Conservation (phyloP, 768 basidiomycete genomes). For the Suillus weaverae region DNA sequence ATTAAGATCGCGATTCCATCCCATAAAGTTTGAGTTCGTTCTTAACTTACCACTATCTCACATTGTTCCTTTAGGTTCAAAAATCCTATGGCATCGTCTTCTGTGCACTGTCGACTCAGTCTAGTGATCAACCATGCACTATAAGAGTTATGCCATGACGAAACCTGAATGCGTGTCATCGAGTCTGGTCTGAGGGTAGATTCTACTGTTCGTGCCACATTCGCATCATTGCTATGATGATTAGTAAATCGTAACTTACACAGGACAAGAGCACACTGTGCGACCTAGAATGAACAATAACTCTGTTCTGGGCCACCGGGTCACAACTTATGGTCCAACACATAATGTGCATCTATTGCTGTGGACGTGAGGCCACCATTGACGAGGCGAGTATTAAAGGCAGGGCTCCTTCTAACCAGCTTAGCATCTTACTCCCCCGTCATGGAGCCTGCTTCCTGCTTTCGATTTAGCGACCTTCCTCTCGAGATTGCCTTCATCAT, state of each 20-base stretch:
- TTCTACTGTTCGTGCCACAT: not conserved
- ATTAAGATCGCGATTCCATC: too few species aligned
- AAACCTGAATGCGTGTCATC: not conserved
- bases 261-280: not conserved
- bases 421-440: not conserved
- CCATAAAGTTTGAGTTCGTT: too few species aligned
- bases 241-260: not conserved
- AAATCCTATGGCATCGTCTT: too few species aligned
- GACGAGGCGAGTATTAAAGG: not conserved
- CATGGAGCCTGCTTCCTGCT: not conserved
- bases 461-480: slow-evolving; percentile 28
- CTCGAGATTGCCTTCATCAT: slow-evolving; percentile 38
- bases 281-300: not conserved
- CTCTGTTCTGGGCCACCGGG: not conserved
- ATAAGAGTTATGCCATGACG: not conserved
- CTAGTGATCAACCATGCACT: not conserved
- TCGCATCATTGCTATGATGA: not conserved
- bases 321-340: not conserved
- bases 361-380: not conserved
- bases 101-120: too few species aligned
- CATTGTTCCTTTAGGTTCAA: too few species aligned
- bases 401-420: not conserved
- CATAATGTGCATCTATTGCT: not conserved
- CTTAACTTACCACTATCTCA: too few species aligned
- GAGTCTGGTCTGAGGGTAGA: not conserved